Evolutionary conservation across 495 filamentous ascomycete genomes (phyloP).

Genomic region (Lindgomyces ingoldianus): DNA sequence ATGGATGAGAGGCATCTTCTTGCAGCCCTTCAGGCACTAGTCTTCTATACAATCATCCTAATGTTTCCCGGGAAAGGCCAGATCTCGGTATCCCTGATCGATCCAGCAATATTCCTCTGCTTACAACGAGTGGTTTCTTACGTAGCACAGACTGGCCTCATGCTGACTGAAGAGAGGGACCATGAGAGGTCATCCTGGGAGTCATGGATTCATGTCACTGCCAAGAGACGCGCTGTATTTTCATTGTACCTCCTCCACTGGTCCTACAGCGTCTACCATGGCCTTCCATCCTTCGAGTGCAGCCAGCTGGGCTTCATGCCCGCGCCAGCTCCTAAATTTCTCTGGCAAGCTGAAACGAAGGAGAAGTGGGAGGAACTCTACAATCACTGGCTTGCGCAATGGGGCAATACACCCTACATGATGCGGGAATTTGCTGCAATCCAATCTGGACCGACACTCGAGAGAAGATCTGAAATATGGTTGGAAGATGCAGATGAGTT

Average conservation of each 20-base stretch:
- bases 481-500: constrained; percentile 49
- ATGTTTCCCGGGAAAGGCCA: constrained; percentile 41
- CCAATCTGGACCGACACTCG: constrained; percentile 26
- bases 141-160: constrained; percentile 41
- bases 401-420: constrained; percentile 44
- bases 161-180: constrained; percentile 45
- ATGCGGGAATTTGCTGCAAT: constrained; percentile 47
- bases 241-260: constrained; percentile 47
- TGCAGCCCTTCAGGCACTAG: constrained; percentile 45
- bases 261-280: constrained; percentile 46
- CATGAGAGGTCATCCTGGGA: constrained; percentile 43
- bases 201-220: constrained; percentile 46
- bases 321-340: constrained; percentile 44
- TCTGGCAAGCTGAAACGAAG: constrained; percentile 47
- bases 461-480: constrained; percentile 44
- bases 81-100: constrained; percentile 21
- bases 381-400: constrained; percentile 45
- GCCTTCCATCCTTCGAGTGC: constrained; percentile 44
- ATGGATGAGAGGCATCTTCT: constrained; percentile 43
- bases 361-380: constrained; percentile 46
- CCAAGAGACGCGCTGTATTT: constrained; percentile 44
- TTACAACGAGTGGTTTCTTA: constrained; percentile 41
- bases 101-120: constrained; percentile 38
- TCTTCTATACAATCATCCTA: constrained; percentile 48
- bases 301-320: constrained; percentile 47